phyloP scores from a whole-genome alignment of 2,329 filamentous ascomycete genomes.

The Talaromyces pinophilus region DNA sequence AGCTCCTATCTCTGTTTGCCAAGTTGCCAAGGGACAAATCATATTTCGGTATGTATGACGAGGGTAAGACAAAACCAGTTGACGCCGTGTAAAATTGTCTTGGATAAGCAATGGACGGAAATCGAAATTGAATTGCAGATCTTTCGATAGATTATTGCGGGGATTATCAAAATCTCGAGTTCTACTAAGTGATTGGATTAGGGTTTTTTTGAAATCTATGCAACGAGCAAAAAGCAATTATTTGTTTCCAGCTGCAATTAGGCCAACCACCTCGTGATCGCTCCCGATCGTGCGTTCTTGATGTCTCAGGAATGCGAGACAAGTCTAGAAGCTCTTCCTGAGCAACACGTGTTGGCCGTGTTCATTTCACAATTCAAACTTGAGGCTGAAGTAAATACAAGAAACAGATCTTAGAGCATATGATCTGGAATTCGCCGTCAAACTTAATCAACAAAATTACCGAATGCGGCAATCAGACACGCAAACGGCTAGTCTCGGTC shows the following conservation, averaged over 20 bases:
- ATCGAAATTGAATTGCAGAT: slow-evolving; percentile 1
- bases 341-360: slow-evolving; percentile 1
- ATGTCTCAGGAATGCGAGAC: slow-evolving; percentile 12
- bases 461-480: slow-evolving; percentile 14
- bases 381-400: neutral
- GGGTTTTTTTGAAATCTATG: neutral
- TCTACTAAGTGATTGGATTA: neutral
- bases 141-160: slow-evolving; percentile 7
- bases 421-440: neutral
- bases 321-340: neutral
- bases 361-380: neutral
- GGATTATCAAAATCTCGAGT: neutral
- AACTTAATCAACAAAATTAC: slow-evolving; percentile 6
- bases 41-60: slow-evolving; percentile 3
- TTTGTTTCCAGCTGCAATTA: neutral
- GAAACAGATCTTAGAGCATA: no score
- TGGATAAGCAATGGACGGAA: slow-evolving; percentile 2
- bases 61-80: neutral
- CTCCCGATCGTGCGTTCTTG: neutral
- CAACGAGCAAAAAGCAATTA: neutral
- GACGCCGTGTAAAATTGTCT: neutral
- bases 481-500: slow-evolving; percentile 16
- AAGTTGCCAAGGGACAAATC: slow-evolving; percentile 8
- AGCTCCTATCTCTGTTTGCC: neutral
- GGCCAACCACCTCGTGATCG: neutral